These are phyloP conservation scores for Aquilaria sinensis DNA, from an alignment of 345 rosid genomes.

Conservation along the genomic window DNA sequence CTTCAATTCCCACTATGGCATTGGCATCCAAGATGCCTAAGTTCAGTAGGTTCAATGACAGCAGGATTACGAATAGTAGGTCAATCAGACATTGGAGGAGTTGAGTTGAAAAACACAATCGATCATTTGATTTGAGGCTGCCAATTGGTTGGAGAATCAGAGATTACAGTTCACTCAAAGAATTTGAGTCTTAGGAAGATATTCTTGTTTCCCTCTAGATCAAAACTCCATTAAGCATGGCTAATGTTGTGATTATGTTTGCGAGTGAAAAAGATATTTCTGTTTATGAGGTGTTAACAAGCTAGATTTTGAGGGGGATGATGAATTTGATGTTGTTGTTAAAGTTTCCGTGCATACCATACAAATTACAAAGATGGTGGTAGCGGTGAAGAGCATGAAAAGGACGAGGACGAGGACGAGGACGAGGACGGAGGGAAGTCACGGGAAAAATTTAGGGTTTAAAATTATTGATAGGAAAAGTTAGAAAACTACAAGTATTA, in stretches of 20 bases:
- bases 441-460: too few relatives aligned
- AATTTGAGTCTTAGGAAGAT: constrained; percentile 22
- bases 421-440: too few relatives aligned
- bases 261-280: constrained; percentile 1
- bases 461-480: too few relatives aligned
- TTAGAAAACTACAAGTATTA: too few relatives aligned
- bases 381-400: too few relatives aligned
- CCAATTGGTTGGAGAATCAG: constrained; percentile 3
- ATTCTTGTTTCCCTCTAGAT: constrained; percentile 5
- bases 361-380: too few relatives aligned
- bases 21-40: constrained; percentile 14
- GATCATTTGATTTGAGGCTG: constrained; percentile 8
- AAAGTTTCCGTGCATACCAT: too few relatives aligned
- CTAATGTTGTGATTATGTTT: not conserved
- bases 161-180: constrained; percentile 18
- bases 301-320: too few relatives aligned
- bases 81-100: not conserved
- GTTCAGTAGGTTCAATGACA: constrained; percentile 21
- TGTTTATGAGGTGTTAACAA: too few relatives aligned
- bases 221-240: constrained; percentile 18
- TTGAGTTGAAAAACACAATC: constrained; percentile 4
- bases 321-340: too few relatives aligned
- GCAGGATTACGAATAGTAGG: constrained; percentile 13
- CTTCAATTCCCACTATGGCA: constrained; percentile 25
- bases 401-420: too few relatives aligned